phyloP scores from a whole-genome alignment of 108 stramenopile species.

The Skeletonema costatum region DNA sequence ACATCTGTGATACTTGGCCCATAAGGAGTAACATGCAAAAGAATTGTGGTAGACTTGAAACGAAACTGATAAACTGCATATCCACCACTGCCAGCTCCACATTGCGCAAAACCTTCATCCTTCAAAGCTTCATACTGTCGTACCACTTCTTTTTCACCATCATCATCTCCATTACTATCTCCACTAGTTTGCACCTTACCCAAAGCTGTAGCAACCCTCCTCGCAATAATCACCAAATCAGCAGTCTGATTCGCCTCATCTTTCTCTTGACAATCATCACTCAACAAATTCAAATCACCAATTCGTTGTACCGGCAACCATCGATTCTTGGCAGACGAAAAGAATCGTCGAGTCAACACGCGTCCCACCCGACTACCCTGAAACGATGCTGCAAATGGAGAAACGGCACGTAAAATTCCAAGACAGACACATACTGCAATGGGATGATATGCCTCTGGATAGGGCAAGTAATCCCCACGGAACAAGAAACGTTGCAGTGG shows the following conservation, averaged over 20 bases:
- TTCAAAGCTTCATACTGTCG: conserved; percentile 38
- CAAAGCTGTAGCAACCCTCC: conserved; percentile 60
- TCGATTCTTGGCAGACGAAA: conserved; percentile 45
- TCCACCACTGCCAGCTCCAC: conserved; percentile 57
- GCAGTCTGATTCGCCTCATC: conserved; percentile 60
- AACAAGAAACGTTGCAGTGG: conserved; percentile 49
- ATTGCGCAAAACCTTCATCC: conserved; percentile 33
- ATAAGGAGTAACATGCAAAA: conserved; percentile 72
- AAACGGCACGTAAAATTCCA: conserved; percentile 56
- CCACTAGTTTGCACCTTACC: conserved; percentile 52
- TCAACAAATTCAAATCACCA: conserved; percentile 50
- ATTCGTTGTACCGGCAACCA: conserved; percentile 67
- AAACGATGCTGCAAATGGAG: conserved; percentile 63
- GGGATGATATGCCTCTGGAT: conserved; percentile 48
- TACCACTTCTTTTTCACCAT: not conserved
- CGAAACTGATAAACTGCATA: conserved; percentile 60
- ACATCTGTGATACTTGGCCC: conserved; percentile 70
- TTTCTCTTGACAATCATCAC: conserved; percentile 64
- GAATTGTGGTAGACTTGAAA: conserved; percentile 19
- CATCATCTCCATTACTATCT: conserved; percentile 9
- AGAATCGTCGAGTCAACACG: conserved; percentile 52
- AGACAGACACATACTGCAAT: conserved; percentile 44
- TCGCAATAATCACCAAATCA: conserved; percentile 53
- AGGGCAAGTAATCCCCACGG: conserved; percentile 31
- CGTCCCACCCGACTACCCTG: conserved; percentile 69